These are phyloP conservation scores for Mucor plumbeus DNA, from an alignment of 371 early-diverging fungal species.

Conservation along the genomic window DNA sequence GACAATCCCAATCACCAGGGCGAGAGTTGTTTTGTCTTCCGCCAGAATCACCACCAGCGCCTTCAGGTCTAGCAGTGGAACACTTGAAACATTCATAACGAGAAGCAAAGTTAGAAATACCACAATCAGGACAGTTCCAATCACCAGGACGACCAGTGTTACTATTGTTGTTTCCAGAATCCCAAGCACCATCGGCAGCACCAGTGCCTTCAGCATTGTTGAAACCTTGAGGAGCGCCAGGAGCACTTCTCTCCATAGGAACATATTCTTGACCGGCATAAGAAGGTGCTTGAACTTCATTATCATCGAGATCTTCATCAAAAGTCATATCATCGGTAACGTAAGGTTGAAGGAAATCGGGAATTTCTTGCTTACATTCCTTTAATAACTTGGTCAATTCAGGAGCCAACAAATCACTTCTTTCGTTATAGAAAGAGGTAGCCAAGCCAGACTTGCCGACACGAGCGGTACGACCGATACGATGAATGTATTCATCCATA, in stretches of 20 bases:
- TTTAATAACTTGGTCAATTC: constrained; percentile 76
- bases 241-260: constrained; percentile 39
- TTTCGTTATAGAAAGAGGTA: constrained; percentile 74
- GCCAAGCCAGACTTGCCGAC: constrained; percentile 77
- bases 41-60: constrained; percentile 50
- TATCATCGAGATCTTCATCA: constrained; percentile 57
- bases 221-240: constrained; percentile 44
- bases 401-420: constrained; percentile 51
- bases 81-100: constrained; percentile 72
- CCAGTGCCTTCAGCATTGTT: constrained; percentile 37
- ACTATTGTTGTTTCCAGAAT: constrained; percentile 25
- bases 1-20: constrained; percentile 76
- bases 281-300: constrained; percentile 43
- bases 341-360: constrained; percentile 68
- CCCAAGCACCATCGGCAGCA: constrained; percentile 36
- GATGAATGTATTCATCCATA: constrained; percentile 86
- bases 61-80: constrained; percentile 56
- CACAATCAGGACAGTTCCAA: constrained; percentile 43
- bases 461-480: constrained; percentile 84
- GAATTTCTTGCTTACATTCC: constrained; percentile 85
- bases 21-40: constrained; percentile 24
- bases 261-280: constrained; percentile 56
- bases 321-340: constrained; percentile 39
- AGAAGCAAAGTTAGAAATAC: constrained; percentile 45
- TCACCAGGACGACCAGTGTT: constrained; percentile 38